Conservation (phyloP, 768 basidiomycete genomes). For the Sporobolomyces pararoseus region DNA sequence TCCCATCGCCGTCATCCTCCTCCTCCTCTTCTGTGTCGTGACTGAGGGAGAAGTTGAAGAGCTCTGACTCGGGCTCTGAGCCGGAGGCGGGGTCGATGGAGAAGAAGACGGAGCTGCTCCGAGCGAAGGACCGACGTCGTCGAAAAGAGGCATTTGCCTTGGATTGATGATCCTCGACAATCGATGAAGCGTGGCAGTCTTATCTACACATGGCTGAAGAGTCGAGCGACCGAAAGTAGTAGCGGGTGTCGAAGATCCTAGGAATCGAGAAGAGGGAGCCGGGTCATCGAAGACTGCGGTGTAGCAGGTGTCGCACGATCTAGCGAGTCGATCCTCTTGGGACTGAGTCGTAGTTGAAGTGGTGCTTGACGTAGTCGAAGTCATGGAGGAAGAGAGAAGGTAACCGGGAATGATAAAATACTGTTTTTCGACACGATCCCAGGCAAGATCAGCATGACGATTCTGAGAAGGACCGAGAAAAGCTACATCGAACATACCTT, state of each 20-base stretch:
- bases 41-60: not conserved
- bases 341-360: constrained; percentile 49
- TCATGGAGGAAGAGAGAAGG: constrained; percentile 3
- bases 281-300: constrained; percentile 65
- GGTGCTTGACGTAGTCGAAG: not conserved
- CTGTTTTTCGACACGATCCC: constrained; percentile 51
- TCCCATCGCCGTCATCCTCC: constrained; percentile 10
- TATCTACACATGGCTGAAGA: constrained; percentile 5
- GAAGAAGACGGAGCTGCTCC: not conserved
- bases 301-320: constrained; percentile 82
- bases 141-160: constrained; percentile 2
- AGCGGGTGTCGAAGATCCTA: not conserved
- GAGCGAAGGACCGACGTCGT: not conserved
- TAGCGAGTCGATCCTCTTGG: constrained; percentile 54
- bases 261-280: constrained; percentile 15
- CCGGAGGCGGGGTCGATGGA: not conserved
- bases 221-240: constrained; percentile 6
- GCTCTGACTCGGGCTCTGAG: not conserved
- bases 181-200: constrained; percentile 7
- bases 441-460: not conserved
- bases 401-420: constrained; percentile 68
- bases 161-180: constrained; percentile 10
- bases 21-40: not conserved
- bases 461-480: not conserved
- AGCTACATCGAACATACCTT: constrained; percentile 55